Evolutionary conservation across 2,329 filamentous ascomycete species (phyloP).

Genomic region (Neofusicoccum parvum): DNA sequence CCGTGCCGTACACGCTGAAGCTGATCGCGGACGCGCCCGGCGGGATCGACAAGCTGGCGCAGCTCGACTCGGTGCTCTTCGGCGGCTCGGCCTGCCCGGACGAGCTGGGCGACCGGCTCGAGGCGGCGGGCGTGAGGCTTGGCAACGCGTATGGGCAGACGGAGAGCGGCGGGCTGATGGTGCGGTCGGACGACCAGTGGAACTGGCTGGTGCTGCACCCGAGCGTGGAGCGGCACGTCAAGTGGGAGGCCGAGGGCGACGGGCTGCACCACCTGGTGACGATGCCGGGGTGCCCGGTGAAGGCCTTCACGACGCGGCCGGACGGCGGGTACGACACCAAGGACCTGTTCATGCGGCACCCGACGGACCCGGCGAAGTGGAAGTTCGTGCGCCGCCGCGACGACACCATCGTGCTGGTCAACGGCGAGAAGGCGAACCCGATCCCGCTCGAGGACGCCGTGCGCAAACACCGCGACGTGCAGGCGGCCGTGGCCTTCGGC

Average conservation of each 20-base stretch:
- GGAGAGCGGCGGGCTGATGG: constrained; percentile 65
- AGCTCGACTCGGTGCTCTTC: neutral
- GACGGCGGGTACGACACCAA: constrained; percentile 49
- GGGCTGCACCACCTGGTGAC: constrained; percentile 23
- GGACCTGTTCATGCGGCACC: constrained; percentile 10
- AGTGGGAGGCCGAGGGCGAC: neutral
- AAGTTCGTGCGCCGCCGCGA: neutral
- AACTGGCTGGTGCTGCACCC: constrained; percentile 56
- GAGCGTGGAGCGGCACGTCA: constrained; percentile 38
- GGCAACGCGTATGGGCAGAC: constrained; percentile 37
- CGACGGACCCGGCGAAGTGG: neutral
- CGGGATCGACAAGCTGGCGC: neutral
- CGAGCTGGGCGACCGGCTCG: neutral
- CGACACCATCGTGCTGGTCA: constrained; percentile 12
- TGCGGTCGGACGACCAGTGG: constrained; percentile 61
- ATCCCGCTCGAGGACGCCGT: constrained; percentile 11
- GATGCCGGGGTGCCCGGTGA: constrained; percentile 32
- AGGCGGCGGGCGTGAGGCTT: neutral
- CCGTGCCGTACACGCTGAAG: neutral
- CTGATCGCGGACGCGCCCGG: neutral
- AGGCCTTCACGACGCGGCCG: constrained; percentile 42
- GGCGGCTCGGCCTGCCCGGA: neutral
- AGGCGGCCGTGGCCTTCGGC: constrained; percentile 62
- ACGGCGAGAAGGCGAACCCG: constrained; percentile 17
- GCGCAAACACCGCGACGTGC: constrained; percentile 36